Evolutionary conservation across 495 filamentous ascomycete genomes (phyloP), one percentile per base, ranked within the genome.

Genomic region (Trichoderma reesei): DNA sequence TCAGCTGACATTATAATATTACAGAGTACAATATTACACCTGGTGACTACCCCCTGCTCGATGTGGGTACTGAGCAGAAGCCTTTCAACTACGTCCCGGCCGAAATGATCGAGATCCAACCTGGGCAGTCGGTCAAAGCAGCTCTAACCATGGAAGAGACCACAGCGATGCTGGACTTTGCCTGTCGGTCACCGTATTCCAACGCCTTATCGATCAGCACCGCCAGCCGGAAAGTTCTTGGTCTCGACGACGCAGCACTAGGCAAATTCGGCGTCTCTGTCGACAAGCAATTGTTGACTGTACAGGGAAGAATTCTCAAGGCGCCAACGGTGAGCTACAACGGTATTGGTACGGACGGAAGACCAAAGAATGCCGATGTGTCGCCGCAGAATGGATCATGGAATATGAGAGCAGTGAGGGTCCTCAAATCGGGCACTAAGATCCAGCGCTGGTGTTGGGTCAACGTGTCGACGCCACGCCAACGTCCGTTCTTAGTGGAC

Each of bases 181-280:
- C 91, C 1, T 88, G 86, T 41, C 82, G 89, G 13, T 72, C 73
- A 10, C 88, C 90, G 0, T 77, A 73, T 0, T 74, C 79, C 41
- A 95, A 95, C 67, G 88, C 87, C 0, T 64, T 75, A 18, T 88
- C 86, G 0, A 88, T 96, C 68, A 75, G 82, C 2, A 78, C 69
- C 1, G 74, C 80, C 9, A 90, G 85, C 20, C 78, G 73, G 59
- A 10, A 68, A n/a, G 63, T 71, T 18, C 68, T 78, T 11, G 71
- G 66, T 18, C 68, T 79, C 16, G 76, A 81, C 42, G 78, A 74
- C 48, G 31, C 41, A 3, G n/a, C 18, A 36, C 48, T 73, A 66
- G 37, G 60, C 0, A 68, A 68, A 7, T 91, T 90, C 67, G 84
- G 85, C 7, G 71, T 92, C 42, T 68, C 75, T 4, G 74, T 86